Base-by-base conservation (phyloP, 2,329 filamentous ascomycete genomes). In the Aspergillus tanneri region DNA sequence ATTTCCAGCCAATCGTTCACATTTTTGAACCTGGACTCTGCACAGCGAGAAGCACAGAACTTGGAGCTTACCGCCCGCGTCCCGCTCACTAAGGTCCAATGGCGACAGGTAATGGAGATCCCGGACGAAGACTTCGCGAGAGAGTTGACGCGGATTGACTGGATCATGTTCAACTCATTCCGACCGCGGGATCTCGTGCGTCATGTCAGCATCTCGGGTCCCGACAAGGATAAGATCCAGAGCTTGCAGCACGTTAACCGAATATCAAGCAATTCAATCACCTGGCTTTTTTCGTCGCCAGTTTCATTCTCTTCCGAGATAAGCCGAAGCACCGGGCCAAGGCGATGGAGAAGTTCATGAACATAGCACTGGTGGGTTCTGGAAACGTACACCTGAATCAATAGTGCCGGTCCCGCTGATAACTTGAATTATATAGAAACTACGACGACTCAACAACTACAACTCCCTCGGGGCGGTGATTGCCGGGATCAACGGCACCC, bases 131-230 rank as follows among this genome's bases (percentile, higher is more conserved):
- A 90, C 40, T 86, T 97, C 57, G 92, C 92, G 12, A 85, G 87
- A 50, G 93, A 99, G 69, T 80, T 99, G 62, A 97, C 93, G 3
- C 81, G 92, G 52, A 95, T 99, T 46, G 93, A 99, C 71, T 97
- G 92, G 92, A 85, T 95, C 68, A 93, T 97, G 87, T 97, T 96
- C 69, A 95, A 88, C 43, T 91, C 90, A 1, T 96, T 97, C 53
- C 85, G 90, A 21, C 88, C 95, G 46, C 88, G 93, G 49, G 93
- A 99, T 70, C 83, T 97, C 40, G 87, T 97, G 34, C 87, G 93
- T 4, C 88, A 96, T 64, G 91, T 96, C 55, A 93, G 86, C 62
- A 75, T 96, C 38, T 83, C 85, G 0, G 65, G 67, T 1, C 57
- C 65, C 4, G 68, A 72, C 37, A 72, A 72, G 48, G 68, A 69